Percentiles rank a stretch among this genome's conserved stretches.
phyloP scores from a whole-genome alignment of 2,329 filamentous ascomycete species.

The Fusarium incarnatum region DNA sequence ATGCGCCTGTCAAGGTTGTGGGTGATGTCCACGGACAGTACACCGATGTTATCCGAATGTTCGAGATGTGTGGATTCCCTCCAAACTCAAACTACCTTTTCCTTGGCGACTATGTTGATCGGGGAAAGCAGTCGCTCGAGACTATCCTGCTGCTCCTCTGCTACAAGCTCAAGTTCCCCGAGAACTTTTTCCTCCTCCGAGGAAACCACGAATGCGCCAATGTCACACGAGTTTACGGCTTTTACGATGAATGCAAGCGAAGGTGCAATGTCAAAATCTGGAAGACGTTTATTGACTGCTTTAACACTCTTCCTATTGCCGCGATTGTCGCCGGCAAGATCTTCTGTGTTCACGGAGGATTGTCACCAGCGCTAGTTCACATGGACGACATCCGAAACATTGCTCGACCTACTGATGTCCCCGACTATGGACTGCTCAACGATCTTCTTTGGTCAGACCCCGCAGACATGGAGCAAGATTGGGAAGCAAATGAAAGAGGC shows the following conservation, averaged over 20 bases:
- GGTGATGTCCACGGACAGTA: conserved; percentile 99
- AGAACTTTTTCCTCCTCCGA: conserved; percentile 99
- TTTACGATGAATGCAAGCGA: conserved; percentile 99
- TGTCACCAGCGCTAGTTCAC: conserved; percentile 90
- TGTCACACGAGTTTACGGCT: conserved; percentile 99
- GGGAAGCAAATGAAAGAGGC: conserved; percentile 96
- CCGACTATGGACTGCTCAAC: conserved; percentile 94
- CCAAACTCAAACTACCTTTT: conserved; percentile 99
- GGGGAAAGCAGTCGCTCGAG: conserved; percentile 98
- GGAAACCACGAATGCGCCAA: conserved; percentile 99
- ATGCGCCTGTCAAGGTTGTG: conserved; percentile 98
- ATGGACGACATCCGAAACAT: conserved; percentile 99
- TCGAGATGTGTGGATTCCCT: conserved; percentile 98
- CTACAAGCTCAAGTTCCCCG: conserved; percentile 99
- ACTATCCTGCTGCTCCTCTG: conserved; percentile 96
- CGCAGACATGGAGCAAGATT: conserved; percentile 97
- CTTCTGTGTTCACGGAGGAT: conserved; percentile 98
- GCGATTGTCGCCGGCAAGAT: conserved; percentile 99
- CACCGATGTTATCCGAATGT: conserved; percentile 95
- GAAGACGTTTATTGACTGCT: conserved; percentile 99
- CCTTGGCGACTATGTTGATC: conserved; percentile 97
- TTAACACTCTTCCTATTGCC: conserved; percentile 98
- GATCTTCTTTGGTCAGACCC: conserved; percentile 98
- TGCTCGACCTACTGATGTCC: conserved; percentile 93
- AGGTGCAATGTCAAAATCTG: conserved; percentile 99